A percentile compares a stretch with the other conserved stretches of the same genome.
These are phyloP conservation scores for Echria macrotheca DNA, from an alignment of 495 filamentous ascomycete species.

Conservation along the genomic window DNA sequence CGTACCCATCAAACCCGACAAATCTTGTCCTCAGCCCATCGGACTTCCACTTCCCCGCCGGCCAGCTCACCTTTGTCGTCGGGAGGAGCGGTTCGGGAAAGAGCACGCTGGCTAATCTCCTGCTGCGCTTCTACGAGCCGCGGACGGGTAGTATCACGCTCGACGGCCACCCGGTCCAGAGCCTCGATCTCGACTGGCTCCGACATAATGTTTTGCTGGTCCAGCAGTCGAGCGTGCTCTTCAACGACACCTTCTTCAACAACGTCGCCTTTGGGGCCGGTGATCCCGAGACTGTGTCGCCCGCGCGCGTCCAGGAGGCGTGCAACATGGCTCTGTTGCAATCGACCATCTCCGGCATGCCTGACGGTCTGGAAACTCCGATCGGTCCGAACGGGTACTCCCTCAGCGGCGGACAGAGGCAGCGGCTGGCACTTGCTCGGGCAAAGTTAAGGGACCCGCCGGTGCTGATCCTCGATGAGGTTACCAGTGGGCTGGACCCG, in stretches of 20 bases:
- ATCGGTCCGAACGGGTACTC: conserved; percentile 65
- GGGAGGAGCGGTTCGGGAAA: conserved; percentile 90
- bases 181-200: conserved; percentile 66
- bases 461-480: conserved; percentile 84
- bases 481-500: conserved; percentile 76
- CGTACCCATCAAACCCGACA: conserved; percentile 71
- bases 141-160: conserved; percentile 60
- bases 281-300: conserved; percentile 43
- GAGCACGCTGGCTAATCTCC: conserved; percentile 76
- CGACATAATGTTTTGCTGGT: conserved; percentile 74
- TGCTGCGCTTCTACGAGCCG: conserved; percentile 71
- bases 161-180: conserved; percentile 58
- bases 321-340: conserved; percentile 65
- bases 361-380: conserved; percentile 66
- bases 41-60: conserved; percentile 63
- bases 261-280: conserved; percentile 75
- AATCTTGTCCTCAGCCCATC: conserved; percentile 52
- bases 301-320: conserved; percentile 52
- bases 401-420: conserved; percentile 82
- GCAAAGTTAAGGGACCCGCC: conserved; percentile 73
- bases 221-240: conserved; percentile 77
- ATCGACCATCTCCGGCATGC: conserved; percentile 64
- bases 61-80: conserved; percentile 74
- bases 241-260: conserved; percentile 71
- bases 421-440: conserved; percentile 68